Base-by-base conservation (phyloP, 1,139 yeast genomes). In the Debaryomyces coudertii region DNA sequence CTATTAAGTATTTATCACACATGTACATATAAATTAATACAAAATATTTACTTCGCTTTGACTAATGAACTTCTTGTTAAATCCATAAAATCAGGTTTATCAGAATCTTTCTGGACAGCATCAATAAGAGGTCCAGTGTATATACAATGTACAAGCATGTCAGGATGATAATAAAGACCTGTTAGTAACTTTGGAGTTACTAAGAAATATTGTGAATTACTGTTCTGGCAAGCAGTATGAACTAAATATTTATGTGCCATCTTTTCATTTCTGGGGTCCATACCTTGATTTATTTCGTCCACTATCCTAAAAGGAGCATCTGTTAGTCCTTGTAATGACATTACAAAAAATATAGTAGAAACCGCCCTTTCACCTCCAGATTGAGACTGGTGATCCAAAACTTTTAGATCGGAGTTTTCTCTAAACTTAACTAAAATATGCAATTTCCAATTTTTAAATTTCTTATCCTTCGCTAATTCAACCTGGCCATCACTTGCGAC, bases 351-450 rank as follows among this genome's bases (percentile, higher is more conserved):
- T 7, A 93, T 92, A 0, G 99, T 95, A 0, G 97, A 85, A 0
- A 93, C 97, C 0, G 99, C 96, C 57, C 97, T 80, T 63, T 95
- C 99, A 43, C 99, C 99, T 46, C 99, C 99, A 0, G 97, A 90
- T 65, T 95, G 99, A 2, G 95, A 83, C 51, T 87, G 93, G 25
- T 90, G 83, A 57, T 90, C 93, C 44, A 93, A 73, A 20, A 82
- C 78, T 53, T 85, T 85, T 50, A 87, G 67, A 20, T 79, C 83
- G 9, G 92, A 83, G 44, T 78, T 82, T 52, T 85, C 88, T 59
- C 99, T 77, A 64, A 93, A 95, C 54, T 90, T 85, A 11, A 93
- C 98, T 65, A 83, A 66, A 42, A 95, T 88, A 53, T 89, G 89
- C 43, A 95, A 68, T 53, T 83, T 81, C 98, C 99, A 95, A 43